Base-by-base conservation (phyloP, 2,329 filamentous ascomycete species). In the Aspergillus fischeri region DNA sequence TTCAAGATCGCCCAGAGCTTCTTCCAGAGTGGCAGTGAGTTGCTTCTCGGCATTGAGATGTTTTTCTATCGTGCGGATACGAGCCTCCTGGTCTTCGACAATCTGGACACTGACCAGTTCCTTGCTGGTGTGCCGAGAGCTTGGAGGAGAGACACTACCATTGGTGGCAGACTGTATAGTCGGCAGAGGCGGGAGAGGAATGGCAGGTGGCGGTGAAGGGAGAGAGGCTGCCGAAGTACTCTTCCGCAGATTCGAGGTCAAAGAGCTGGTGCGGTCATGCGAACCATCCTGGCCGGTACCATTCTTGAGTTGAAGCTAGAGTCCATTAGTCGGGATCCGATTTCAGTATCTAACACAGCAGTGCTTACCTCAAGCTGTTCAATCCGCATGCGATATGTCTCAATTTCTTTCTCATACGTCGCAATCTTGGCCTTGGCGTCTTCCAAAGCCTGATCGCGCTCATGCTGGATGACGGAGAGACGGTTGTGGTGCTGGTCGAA, bases 401-500 rank as follows among this genome's bases (percentile, higher is more conserved):
- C 87, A 56, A 93, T 78, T 63, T 93, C 89, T 2, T 80, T 75
- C 73, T 91, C 86, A 29, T 88, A 81, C 65, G 80, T 82, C 42
- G 75, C 72, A 62, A 85, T 86, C 49, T 85, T 84, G 28, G 83
- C 77, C 62, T 88, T 88, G 9, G 88, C 88, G 63, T 97, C 91
- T 60, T 96, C 90, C 41, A 96, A 76, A 66, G 92, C 87, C 53
- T 82, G 81, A 59, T 87, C 84, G 50, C 88, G 87, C 74, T 92
- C 89, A 20, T 85, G 84, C 69, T 92, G 88, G 51, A 93, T 80
- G 50, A 89, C 87, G 53, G 92, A 97, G 53, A 97, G 79, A 54
- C 93, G 87, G 77, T 96, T 96, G 73, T 97, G 91, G 59, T 93
- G 92, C 72, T 96, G 90, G 69, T 99, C 94, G 75, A 92, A 99